Base-by-base conservation (phyloP, 257 asterid genomes). In the Capsicum chinense region DNA sequence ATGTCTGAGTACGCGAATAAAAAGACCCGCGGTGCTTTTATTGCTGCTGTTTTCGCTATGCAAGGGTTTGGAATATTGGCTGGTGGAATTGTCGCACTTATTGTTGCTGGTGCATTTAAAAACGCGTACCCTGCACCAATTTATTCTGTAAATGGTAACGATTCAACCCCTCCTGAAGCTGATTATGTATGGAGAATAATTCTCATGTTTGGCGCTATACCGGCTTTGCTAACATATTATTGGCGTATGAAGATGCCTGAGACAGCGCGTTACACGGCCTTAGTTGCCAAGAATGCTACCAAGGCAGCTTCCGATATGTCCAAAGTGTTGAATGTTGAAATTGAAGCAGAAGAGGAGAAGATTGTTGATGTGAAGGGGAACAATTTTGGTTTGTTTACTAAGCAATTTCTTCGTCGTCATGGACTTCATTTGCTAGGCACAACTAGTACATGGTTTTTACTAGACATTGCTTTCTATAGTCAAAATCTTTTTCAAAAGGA, bases 191-290 rank as follows among this genome's bases (percentile, higher is more conserved):
- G 92, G 93, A 89, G 92, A 5, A 54, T 89, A 3, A 86, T 91
- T 1, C 7, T 91, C 1, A 91, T 91, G 90, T 89, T 91, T 52
- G 94, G 93, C 7, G 92, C 94, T 0, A 35, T 90, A n/a, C 94
- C 94, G 1, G 94, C 93, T 0, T 89, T 89, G 37, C 67, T 89
- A 0, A 91, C 94, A 0, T 91, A 90, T 84, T 91, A 91, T 54
- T 91, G 94, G 94, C 91, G 93, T 2, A 89, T 91, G 94, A 91
- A 91, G 83, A 91, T 91, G 94, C 94, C 94, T 1, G 94, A 91
- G 79, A 91, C 94, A 3, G 92, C 94, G 2, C 90, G 94, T 44
- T 91, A 90, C 90, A 91, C 94, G 0, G 93, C 94, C 13, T 76
- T 91, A 0, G 92, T 91, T 0, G 94, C 91, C 19, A 90, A 90